Evolutionary conservation across 208 protist species (phyloP).

Genomic region (Kentomonas sorsogonicus): DNA sequence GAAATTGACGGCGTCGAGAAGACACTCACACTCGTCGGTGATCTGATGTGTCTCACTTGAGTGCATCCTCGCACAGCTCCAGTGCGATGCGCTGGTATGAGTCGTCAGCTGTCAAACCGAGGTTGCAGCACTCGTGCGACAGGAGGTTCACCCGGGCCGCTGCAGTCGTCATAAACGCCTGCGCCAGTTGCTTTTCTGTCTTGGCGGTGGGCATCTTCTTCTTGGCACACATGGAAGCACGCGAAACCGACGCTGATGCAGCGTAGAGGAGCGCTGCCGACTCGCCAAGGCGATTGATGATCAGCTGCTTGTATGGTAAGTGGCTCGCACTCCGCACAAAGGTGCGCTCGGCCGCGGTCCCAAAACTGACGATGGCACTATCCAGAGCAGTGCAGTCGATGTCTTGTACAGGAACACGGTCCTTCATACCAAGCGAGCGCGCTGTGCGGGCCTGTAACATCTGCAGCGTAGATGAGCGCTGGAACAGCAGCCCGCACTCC

Average conservation of each 20-base stretch:
- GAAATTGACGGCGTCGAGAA: too few species aligned
- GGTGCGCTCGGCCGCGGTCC: constrained; percentile 65
- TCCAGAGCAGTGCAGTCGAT: constrained; percentile 66
- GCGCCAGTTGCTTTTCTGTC: constrained; percentile 62
- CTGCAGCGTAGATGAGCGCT: constrained; percentile 78
- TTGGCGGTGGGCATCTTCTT: constrained; percentile 68
- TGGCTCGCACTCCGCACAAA: constrained; percentile 74
- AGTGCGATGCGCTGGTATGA: constrained; percentile 78
- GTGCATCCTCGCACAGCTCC: constrained; percentile 64
- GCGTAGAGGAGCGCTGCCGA: constrained; percentile 72
- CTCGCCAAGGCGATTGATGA: constrained; percentile 80
- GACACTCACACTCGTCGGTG: too few species aligned
- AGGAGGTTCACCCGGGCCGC: constrained; percentile 40
- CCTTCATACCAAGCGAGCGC: constrained; percentile 53
- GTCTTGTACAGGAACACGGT: constrained; percentile 65
- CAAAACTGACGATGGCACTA: constrained; percentile 72
- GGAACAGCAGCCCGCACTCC: constrained; percentile 79
- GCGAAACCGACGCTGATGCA: constrained; percentile 72
- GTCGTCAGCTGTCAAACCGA: constrained; percentile 78
- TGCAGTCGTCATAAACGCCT: constrained; percentile 56
- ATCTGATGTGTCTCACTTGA: constrained; percentile 21
- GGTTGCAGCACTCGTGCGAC: constrained; percentile 60
- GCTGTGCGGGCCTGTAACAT: constrained; percentile 65
- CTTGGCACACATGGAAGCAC: constrained; percentile 55
- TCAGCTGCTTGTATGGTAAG: constrained; percentile 63